A percentile compares a stretch with the other conserved stretches of the same genome.
Conservation (phyloP, 495 filamentous ascomycete species). For the Letharia columbiana region DNA sequence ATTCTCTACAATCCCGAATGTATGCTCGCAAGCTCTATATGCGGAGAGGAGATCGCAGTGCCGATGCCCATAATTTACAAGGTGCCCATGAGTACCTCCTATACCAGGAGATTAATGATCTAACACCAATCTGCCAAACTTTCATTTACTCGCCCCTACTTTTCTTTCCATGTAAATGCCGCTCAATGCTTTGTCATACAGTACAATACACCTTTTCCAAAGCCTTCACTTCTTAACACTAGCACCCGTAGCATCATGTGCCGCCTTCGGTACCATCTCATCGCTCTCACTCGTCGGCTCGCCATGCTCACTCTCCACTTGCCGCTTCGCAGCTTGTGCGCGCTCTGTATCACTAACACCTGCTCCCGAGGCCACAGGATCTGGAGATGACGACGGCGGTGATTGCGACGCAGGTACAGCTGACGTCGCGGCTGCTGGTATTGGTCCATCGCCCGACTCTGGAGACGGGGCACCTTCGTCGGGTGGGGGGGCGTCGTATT, state of each 20-base stretch:
- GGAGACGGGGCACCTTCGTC: constrained; percentile 13
- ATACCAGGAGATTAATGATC: not conserved
- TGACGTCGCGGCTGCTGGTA: constrained; percentile 1
- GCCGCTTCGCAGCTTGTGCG: constrained; percentile 22
- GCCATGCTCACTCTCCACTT: constrained; percentile 22
- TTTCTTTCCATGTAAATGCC: constrained; percentile 13
- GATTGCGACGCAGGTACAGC: not conserved
- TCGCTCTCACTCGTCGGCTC: constrained; percentile 33
- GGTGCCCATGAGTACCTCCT: too few species aligned
- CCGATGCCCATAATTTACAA: not conserved
- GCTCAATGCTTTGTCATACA: constrained; percentile 6
- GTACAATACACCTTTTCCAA: not conserved
- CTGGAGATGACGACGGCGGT: not conserved
- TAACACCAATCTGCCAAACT: not conserved
- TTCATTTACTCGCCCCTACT: not conserved
- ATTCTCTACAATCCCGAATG: not conserved
- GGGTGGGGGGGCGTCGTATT: constrained; percentile 46
- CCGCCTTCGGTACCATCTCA: constrained; percentile 42
- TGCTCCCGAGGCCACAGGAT: too few species aligned
- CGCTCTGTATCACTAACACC: constrained; percentile 1
- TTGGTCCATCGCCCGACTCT: not conserved
- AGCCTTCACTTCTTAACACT: not conserved
- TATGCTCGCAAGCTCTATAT: not conserved
- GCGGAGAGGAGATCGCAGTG: not conserved
- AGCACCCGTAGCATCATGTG: constrained; percentile 34